Conservation (phyloP, 2,329 filamentous ascomycete genomes). For the Aspergillus awamori region DNA sequence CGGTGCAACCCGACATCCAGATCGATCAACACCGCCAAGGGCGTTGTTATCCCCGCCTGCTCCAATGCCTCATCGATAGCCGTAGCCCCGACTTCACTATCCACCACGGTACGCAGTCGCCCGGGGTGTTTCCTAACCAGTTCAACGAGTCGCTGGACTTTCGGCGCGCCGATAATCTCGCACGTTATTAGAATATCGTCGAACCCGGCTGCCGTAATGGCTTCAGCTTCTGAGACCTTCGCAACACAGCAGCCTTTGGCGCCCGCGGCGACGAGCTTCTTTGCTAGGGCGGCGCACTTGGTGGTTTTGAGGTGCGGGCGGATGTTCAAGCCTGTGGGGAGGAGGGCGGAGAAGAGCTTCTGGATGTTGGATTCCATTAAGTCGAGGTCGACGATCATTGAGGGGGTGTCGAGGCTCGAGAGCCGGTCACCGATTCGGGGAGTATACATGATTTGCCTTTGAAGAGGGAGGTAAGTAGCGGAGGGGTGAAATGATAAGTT, state of each 20-base stretch:
- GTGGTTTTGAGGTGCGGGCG: conserved; percentile 59
- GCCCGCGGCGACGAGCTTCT: conserved; percentile 49
- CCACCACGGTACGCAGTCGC: conserved; percentile 52
- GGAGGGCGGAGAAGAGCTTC: conserved; percentile 50
- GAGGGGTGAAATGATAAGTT: too few relatives aligned
- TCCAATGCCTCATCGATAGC: conserved; percentile 51
- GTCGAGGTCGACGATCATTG: conserved; percentile 59
- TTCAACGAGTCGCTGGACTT: conserved; percentile 51
- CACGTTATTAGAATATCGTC: conserved; percentile 57
- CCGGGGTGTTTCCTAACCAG: conserved; percentile 43
- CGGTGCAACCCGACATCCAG: conserved; percentile 56
- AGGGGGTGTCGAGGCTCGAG: conserved; percentile 56
- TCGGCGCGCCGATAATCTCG: conserved; percentile 53
- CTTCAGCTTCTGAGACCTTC: conserved; percentile 54
- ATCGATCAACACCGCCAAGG: conserved; percentile 51
- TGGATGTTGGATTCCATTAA: conserved; percentile 56
- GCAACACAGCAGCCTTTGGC: conserved; percentile 57
- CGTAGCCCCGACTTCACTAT: conserved; percentile 49
- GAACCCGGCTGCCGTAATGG: conserved; percentile 48
- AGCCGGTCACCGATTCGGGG: conserved; percentile 50
- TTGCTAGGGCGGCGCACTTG: conserved; percentile 52
- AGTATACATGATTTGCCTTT: conserved; percentile 35
- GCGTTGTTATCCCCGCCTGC: conserved; percentile 39
- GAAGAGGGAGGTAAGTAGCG: too few relatives aligned
- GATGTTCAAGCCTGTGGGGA: conserved; percentile 51